Conservation (phyloP, 2,329 filamentous ascomycete species). For the Fusarium vanettenii region DNA sequence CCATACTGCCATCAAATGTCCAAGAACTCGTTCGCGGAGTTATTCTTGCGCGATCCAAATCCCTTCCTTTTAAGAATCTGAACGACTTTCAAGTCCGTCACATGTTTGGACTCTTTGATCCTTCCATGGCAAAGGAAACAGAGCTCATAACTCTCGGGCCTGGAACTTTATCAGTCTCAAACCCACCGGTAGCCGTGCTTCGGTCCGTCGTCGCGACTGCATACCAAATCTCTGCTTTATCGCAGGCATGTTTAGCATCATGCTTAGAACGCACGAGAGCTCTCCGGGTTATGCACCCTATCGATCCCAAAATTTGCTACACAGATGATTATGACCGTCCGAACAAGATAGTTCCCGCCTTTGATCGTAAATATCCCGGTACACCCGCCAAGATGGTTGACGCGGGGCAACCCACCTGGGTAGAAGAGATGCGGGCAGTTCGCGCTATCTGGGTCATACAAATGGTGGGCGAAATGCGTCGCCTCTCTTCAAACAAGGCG, state of each 20-base stretch:
- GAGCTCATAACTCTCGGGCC: background rate
- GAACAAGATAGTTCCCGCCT: background rate
- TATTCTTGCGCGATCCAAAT: conserved; percentile 11
- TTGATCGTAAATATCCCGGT: conserved; percentile 10
- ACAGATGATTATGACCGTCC: background rate
- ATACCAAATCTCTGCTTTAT: conserved; percentile 25
- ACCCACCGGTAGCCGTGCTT: conserved; percentile 1
- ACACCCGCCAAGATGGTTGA: conserved; percentile 8
- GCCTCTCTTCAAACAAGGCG: background rate
- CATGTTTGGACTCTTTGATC: background rate
- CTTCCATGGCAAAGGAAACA: background rate
- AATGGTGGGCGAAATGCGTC: conserved; percentile 19
- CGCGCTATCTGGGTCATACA: conserved; percentile 36
- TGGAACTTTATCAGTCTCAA: background rate
- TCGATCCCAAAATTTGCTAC: conserved; percentile 6
- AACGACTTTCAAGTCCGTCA: background rate
- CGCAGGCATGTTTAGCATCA: conserved; percentile 34
- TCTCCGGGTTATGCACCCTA: conserved; percentile 14
- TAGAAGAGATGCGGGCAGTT: conserved; percentile 38
- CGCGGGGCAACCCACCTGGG: conserved; percentile 30
- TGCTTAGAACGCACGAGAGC: conserved; percentile 24
- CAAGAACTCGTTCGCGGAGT: conserved; percentile 9
- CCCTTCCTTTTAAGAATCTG: conserved; percentile 16
- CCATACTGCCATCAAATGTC: conserved; percentile 7
- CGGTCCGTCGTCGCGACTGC: conserved; percentile 31